phyloP scores from a whole-genome alignment of 23 red algal genomes.

The Chondrus crispus region DNA sequence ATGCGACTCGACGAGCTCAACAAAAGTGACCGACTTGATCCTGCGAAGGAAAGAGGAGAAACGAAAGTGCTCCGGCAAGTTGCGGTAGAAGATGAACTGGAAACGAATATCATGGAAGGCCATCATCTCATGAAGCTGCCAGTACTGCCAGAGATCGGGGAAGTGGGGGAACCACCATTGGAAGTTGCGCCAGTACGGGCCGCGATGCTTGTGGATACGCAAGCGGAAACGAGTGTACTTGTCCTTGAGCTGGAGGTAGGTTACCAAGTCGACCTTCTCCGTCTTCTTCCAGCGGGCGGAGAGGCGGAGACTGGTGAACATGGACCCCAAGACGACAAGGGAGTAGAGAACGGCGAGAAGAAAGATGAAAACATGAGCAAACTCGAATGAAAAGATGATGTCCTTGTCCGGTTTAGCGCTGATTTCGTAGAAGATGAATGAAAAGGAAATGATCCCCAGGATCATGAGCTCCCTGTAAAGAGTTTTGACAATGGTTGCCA shows the following conservation, averaged over 20 bases:
- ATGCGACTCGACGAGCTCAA: slow-evolving; percentile 72
- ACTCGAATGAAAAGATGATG: slow-evolving; percentile 67
- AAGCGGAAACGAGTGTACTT: slow-evolving; percentile 39
- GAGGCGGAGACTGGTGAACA: slow-evolving; percentile 38
- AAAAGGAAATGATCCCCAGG: slow-evolving; percentile 61
- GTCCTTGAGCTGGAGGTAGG: slow-evolving; percentile 65
- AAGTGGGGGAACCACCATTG: slow-evolving; percentile 67
- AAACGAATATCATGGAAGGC: slow-evolving; percentile 84
- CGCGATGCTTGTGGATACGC: slow-evolving; percentile 19
- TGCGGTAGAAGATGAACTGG: slow-evolving; percentile 80
- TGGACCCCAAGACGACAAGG: slow-evolving; percentile 41
- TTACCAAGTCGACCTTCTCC: slow-evolving; percentile 58
- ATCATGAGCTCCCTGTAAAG: slow-evolving; percentile 85
- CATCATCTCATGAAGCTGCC: slow-evolving; percentile 74
- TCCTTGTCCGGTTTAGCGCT: slow-evolving; percentile 26
- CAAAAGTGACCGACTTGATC: slow-evolving; percentile 56
- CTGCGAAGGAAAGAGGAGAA: slow-evolving; percentile 72
- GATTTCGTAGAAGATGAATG: slow-evolving; percentile 59
- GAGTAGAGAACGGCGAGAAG: slow-evolving; percentile 79
- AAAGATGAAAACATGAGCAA: slow-evolving; percentile 82
- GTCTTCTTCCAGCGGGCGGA: slow-evolving; percentile 63
- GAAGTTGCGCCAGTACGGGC: slow-evolving; percentile 46
- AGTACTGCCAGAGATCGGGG: slow-evolving; percentile 25
- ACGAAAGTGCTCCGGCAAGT: slow-evolving; percentile 71
- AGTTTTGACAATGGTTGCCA: slow-evolving; percentile 21